These are phyloP conservation scores for Magnaporthiopsis rhizophila DNA, from an alignment of 2,329 filamentous ascomycete species.

Conservation along the genomic window DNA sequence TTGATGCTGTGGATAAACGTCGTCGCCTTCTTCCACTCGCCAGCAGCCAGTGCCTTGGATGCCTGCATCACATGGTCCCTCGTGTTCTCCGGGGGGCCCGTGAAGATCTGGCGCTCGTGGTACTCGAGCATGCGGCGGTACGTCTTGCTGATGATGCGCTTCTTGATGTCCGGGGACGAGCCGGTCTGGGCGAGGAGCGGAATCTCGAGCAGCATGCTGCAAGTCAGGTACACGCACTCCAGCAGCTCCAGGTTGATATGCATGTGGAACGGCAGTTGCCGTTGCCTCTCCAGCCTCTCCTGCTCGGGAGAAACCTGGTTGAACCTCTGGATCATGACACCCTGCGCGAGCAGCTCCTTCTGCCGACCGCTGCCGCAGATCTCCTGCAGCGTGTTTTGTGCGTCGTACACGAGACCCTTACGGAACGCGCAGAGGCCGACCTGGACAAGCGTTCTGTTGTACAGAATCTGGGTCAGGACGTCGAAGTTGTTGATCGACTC, in stretches of 20 bases:
- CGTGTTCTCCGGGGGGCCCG: conserved; percentile 95
- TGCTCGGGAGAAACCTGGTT: conserved; percentile 95
- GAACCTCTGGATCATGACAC: conserved; percentile 96
- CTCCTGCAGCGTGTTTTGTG: conserved; percentile 94
- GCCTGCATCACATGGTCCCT: conserved; percentile 99
- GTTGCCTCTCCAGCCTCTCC: conserved; percentile 92
- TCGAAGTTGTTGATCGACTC: conserved; percentile 97
- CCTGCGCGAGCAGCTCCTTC: conserved; percentile 96
- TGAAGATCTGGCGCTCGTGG: conserved; percentile 99
- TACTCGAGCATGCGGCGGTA: conserved; percentile 99
- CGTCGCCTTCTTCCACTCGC: conserved; percentile 97
- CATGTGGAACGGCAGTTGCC: conserved; percentile 99
- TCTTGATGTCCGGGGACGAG: conserved; percentile 93
- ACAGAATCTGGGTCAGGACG: conserved; percentile 93
- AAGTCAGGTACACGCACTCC: conserved; percentile 97
- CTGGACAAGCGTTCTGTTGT: conserved; percentile 96
- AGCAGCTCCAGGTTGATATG: conserved; percentile 99
- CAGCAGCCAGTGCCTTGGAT: conserved; percentile 89
- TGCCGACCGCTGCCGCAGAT: conserved; percentile 96
- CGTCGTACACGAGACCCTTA: conserved; percentile 91
- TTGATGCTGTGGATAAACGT: conserved; percentile 96
- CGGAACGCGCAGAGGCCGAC: conserved; percentile 98
- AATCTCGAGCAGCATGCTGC: conserved; percentile 98
- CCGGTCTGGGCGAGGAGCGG: conserved; percentile 94
- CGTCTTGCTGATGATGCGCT: conserved; percentile 97